These are phyloP conservation scores for Beta corolliflora DNA, from an alignment of 179 eudicot species.

Conservation along the genomic window DNA sequence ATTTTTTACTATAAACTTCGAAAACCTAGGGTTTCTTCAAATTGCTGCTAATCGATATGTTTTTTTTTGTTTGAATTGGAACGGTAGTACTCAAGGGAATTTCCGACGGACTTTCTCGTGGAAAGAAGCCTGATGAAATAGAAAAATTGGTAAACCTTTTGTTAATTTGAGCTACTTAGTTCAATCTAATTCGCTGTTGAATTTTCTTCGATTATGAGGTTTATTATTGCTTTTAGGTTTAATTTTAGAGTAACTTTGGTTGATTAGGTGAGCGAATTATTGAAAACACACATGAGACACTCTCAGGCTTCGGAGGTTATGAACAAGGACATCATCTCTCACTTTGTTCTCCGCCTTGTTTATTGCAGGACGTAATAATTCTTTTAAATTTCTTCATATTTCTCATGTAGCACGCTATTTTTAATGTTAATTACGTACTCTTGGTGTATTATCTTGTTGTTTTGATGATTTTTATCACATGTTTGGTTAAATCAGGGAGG, in stretches of 20 bases:
- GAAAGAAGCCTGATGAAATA: conserved; percentile 79
- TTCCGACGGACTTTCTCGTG: conserved; percentile 86
- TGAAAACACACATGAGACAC: conserved; percentile 74
- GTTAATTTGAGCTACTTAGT: neutral
- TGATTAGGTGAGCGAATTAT: conserved; percentile 53
- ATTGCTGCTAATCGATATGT: neutral
- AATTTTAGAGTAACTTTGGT: neutral
- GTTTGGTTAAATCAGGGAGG: conserved; percentile 52
- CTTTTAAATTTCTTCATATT: neutral
- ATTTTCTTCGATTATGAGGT: neutral
- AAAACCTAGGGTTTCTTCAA: conserved; percentile 19
- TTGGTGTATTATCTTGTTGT: neutral
- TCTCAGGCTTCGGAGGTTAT: conserved; percentile 54
- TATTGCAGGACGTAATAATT: conserved; percentile 72
- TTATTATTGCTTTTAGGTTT: neutral
- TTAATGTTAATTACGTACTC: neutral
- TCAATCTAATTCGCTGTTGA: neutral
- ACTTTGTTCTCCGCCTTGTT: conserved; percentile 89
- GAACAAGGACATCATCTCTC: conserved; percentile 86
- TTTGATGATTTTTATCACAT: no score
- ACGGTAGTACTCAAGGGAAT: conserved; percentile 71
- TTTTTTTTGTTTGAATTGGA: neutral
- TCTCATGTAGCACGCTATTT: neutral
- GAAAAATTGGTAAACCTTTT: conserved; percentile 50
- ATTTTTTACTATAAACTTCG: neutral